These are phyloP conservation scores for Raffaelea albimanens DNA, from an alignment of 2,329 filamentous ascomycete species.

Conservation along the genomic window DNA sequence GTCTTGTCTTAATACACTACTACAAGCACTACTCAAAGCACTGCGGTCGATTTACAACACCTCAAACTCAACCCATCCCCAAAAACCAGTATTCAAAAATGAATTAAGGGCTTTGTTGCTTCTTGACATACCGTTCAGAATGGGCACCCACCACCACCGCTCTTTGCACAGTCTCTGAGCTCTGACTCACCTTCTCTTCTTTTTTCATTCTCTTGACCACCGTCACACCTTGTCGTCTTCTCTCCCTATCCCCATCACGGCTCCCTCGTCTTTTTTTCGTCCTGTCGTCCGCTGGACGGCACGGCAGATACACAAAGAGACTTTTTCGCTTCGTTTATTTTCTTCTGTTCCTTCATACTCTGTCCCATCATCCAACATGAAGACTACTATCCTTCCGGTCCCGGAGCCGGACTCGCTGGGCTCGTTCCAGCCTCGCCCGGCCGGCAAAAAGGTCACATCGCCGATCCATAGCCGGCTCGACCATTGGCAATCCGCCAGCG, in stretches of 20 bases:
- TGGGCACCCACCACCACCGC: too few relatives aligned
- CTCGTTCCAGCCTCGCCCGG: slow-evolving; percentile 6
- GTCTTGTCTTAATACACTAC: too few relatives aligned
- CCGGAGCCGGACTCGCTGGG: slow-evolving; percentile 10
- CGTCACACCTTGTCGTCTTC: too few relatives aligned
- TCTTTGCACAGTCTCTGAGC: not conserved
- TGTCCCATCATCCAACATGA: slow-evolving; percentile 5
- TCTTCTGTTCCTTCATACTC: not conserved
- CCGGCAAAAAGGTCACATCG: not conserved
- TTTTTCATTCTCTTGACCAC: too few relatives aligned
- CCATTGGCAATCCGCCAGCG: slow-evolving; percentile 30
- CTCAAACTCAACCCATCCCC: too few relatives aligned
- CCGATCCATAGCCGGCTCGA: slow-evolving; percentile 15
- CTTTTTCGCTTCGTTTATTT: not conserved
- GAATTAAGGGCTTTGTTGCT: too few relatives aligned
- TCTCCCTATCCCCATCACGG: not conserved
- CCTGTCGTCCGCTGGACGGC: slow-evolving; percentile 10
- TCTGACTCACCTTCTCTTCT: too few relatives aligned
- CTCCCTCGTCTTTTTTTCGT: not conserved
- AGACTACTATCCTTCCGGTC: slow-evolving; percentile 15
- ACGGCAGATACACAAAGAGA: too few relatives aligned
- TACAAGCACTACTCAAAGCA: too few relatives aligned
- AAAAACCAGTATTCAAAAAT: too few relatives aligned
- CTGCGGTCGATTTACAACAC: too few relatives aligned
- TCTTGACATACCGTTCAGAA: too few relatives aligned